These are phyloP conservation scores for Ceratocystis alfenasii DNA, from an alignment of 2,329 filamentous ascomycete genomes.

Conservation along the genomic window DNA sequence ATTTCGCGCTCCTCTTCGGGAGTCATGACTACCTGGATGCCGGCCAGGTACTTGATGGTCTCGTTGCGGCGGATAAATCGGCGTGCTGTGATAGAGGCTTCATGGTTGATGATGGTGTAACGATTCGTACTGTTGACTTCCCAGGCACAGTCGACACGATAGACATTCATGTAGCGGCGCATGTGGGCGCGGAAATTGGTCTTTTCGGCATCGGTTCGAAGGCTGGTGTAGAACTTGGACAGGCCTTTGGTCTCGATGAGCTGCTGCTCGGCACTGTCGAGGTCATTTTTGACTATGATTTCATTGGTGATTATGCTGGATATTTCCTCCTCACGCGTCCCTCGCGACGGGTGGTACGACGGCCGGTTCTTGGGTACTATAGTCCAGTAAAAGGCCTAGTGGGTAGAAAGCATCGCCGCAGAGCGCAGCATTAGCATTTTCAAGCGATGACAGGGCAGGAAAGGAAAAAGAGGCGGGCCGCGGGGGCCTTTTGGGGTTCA, in stretches of 20 bases:
- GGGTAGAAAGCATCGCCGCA: slow-evolving; percentile 1
- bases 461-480: slow-evolving; percentile 8
- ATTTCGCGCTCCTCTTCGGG: slow-evolving; percentile 79
- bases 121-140: slow-evolving; percentile 86
- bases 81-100: slow-evolving; percentile 76
- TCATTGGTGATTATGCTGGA: slow-evolving; percentile 49
- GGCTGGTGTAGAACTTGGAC: slow-evolving; percentile 52
- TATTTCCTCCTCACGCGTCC: slow-evolving; percentile 55
- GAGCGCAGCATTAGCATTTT: slow-evolving; percentile 17
- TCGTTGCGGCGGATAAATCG: slow-evolving; percentile 69
- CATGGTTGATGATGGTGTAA: slow-evolving; percentile 82
- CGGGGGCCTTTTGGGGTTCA: not conserved
- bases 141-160: slow-evolving; percentile 85
- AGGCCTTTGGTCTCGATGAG: slow-evolving; percentile 63
- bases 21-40: slow-evolving; percentile 85
- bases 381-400: slow-evolving; percentile 88
- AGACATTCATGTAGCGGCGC: slow-evolving; percentile 83
- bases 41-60: slow-evolving; percentile 78
- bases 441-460: slow-evolving; percentile 23
- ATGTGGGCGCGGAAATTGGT: slow-evolving; percentile 78
- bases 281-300: slow-evolving; percentile 63
- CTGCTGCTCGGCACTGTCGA: slow-evolving; percentile 56
- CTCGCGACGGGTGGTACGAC: slow-evolving; percentile 73
- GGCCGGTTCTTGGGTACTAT: slow-evolving; percentile 86
- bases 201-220: slow-evolving; percentile 67